Base-by-base conservation (phyloP, 2,329 filamentous ascomycete species). In the Alternaria solani region DNA sequence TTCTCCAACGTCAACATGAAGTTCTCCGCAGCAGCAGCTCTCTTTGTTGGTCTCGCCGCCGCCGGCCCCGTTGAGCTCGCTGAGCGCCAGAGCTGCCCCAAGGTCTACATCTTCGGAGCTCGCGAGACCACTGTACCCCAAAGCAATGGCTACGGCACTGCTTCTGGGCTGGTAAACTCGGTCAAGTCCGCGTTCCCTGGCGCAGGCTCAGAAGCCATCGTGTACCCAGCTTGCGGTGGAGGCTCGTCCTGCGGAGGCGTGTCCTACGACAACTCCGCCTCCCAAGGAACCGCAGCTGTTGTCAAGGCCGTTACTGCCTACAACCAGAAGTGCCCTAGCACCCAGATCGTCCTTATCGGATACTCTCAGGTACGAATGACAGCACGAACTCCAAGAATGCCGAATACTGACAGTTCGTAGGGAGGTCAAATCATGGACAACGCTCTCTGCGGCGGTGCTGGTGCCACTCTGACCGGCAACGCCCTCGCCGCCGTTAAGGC, bases 341-440 rank as follows among this genome's bases (percentile, higher is more conserved):
- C 86, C 6, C 78, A 87, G 70, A 79, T 89, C 34, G 85, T 89
- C 6, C 76, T 89, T 32, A 84, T 89, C 38, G 88, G 87, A 36
- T 89, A 89, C 74, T 88, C 85, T 7, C 87, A 88, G 79, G 85
- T 85, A 69, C 23, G 77, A 34, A 2, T 9, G 43, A 2, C 53
- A n/a, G 16, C 18, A 14, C 18, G 5, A 30, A 18, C 0, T 8
- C 18, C 8, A 18, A 41, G 5, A 36, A 36, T 7, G 20, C 14
- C 49, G 5, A 2, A 38, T 51, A 38, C 63, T 71, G 34, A 72
- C 23, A 8, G 11, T 16, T n/a, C 1, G 2, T 26, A 88, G 83
- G 87, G 87, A 46, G 86, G 84, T 42, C 85, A 89, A 76, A 89
- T 89, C 66, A 84, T 87, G 74, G 87, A 89, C 64, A 85, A 87